Percentiles rank a stretch among this genome's conserved stretches.
Conservation (phyloP, 1,284 basidiomycete species). For the Pseudozyma sp. region DNA sequence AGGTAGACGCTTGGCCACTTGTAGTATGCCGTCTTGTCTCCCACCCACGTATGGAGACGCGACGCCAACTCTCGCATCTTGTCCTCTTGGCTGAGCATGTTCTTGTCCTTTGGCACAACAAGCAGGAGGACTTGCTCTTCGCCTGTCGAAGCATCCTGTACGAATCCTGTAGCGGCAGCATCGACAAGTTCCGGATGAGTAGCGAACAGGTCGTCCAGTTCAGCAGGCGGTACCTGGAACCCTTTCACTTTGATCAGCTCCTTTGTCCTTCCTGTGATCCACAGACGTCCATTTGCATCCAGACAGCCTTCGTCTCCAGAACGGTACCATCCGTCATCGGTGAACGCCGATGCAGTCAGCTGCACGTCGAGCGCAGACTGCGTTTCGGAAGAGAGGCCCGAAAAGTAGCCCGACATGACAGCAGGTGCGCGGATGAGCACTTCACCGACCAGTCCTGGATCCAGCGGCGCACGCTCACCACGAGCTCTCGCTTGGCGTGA, state of each 20-base stretch:
- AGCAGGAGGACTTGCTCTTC: constrained; percentile 41
- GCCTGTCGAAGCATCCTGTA: constrained; percentile 30
- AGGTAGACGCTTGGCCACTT: constrained; percentile 51
- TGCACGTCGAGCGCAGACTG: constrained; percentile 46
- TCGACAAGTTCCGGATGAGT: constrained; percentile 46
- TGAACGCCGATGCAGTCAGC: constrained; percentile 40
- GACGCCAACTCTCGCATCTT: constrained; percentile 31
- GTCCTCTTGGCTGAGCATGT: constrained; percentile 13
- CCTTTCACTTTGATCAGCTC: constrained; percentile 58
- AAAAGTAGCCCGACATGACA: constrained; percentile 59
- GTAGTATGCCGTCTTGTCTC: constrained; percentile 51
- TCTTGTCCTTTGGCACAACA: constrained; percentile 44
- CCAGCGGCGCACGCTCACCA: constrained; percentile 38
- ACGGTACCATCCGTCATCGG: constrained; percentile 53
- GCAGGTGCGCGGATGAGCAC: constrained; percentile 44
- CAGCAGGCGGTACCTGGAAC: constrained; percentile 58
- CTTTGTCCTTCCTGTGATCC: constrained; percentile 60
- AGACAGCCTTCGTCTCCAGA: constrained; percentile 58
- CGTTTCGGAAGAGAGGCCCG: constrained; percentile 48
- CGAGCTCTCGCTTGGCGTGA: constrained; percentile 31
- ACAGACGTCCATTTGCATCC: constrained; percentile 51
- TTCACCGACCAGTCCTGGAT: constrained; percentile 51
- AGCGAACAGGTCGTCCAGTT: constrained; percentile 52
- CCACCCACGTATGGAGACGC: constrained; percentile 39
- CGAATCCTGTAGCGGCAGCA: constrained; percentile 39